These are phyloP conservation scores for Pichia inconspicua DNA, from an alignment of 1,139 yeast genomes.

Conservation along the genomic window DNA sequence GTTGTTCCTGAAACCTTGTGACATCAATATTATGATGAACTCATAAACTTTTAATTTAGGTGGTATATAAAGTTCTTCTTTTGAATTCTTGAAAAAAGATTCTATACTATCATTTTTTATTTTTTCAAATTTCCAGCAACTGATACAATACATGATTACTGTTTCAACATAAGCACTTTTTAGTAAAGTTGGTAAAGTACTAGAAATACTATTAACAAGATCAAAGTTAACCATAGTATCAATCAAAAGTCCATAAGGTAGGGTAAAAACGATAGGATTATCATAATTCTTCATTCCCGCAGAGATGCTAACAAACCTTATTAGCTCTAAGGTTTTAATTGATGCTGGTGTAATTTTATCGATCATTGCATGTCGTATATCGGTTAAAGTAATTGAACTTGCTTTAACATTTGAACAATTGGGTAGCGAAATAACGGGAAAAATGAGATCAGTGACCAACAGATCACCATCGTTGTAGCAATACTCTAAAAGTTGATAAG, in stretches of 20 bases:
- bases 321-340: slow-evolving; percentile 19
- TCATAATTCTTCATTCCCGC: slow-evolving; percentile 21
- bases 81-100: slow-evolving; percentile 15
- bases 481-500: slow-evolving; percentile 7
- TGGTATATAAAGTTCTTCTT: slow-evolving; percentile 17
- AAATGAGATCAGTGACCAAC: slow-evolving; percentile 14
- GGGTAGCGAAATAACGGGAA: slow-evolving; percentile 11
- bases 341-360: slow-evolving; percentile 1
- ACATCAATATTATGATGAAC: slow-evolving; percentile 15
- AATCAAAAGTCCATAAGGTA: slow-evolving; percentile 32
- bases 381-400: neutral
- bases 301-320: slow-evolving; percentile 25
- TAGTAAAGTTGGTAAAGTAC: slow-evolving; percentile 15
- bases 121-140: slow-evolving; percentile 31
- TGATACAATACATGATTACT: slow-evolving; percentile 33
- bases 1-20: slow-evolving; percentile 17
- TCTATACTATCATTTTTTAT: slow-evolving; percentile 11
- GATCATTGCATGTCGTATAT: neutral
- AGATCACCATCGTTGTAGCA: slow-evolving; percentile 8
- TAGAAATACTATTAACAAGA: slow-evolving; percentile 23
- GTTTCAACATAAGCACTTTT: slow-evolving; percentile 28
- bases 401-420: neutral
- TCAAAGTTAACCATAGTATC: slow-evolving; percentile 33
- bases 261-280: slow-evolving; percentile 31
- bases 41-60: slow-evolving; percentile 17